phyloP scores from a whole-genome alignment of 345 rosid species.

The Eucalyptus polybractea region DNA sequence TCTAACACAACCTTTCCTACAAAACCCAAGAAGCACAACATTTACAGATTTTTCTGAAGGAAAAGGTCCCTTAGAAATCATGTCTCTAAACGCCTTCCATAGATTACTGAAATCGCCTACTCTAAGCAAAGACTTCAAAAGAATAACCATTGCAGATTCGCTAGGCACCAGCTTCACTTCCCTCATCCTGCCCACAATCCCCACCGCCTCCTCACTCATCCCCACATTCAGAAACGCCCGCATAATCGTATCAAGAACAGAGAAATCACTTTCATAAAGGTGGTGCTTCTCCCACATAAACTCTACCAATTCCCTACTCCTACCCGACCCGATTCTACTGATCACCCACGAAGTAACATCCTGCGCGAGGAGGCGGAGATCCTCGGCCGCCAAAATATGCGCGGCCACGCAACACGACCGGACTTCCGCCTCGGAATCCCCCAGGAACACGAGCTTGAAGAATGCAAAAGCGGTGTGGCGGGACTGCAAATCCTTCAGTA shows the following conservation, averaged over 20 bases:
- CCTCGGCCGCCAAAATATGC: slow-evolving; percentile 31
- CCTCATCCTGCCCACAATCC: slow-evolving; percentile 40
- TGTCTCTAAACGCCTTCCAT: slow-evolving; percentile 58
- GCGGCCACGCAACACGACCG: slow-evolving; percentile 35
- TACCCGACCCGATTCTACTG: slow-evolving; percentile 26
- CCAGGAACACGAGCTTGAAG: slow-evolving; percentile 38
- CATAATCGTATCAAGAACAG: slow-evolving; percentile 56
- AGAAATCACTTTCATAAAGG: slow-evolving; percentile 44
- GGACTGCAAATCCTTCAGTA: slow-evolving; percentile 27
- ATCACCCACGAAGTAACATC: slow-evolving; percentile 52
- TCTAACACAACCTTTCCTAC: slow-evolving; percentile 26
- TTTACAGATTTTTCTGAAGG: slow-evolving; percentile 36
- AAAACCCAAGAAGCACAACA: slow-evolving; percentile 47
- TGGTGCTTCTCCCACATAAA: slow-evolving; percentile 51
- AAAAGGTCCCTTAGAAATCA: slow-evolving; percentile 38
- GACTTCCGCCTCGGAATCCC: slow-evolving; percentile 20
- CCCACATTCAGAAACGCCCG: slow-evolving; percentile 36
- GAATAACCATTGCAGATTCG: slow-evolving; percentile 34
- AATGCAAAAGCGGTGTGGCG: slow-evolving; percentile 48
- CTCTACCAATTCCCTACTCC: slow-evolving; percentile 35
- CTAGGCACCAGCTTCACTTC: slow-evolving; percentile 34
- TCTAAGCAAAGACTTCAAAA: slow-evolving; percentile 43
- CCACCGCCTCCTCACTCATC: slow-evolving; percentile 27
- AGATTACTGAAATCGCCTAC: slow-evolving; percentile 45
- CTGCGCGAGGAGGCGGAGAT: slow-evolving; percentile 40